These are phyloP conservation scores for Alternaria triticimaculans DNA, from an alignment of 2,329 filamentous ascomycete species.

Conservation along the genomic window DNA sequence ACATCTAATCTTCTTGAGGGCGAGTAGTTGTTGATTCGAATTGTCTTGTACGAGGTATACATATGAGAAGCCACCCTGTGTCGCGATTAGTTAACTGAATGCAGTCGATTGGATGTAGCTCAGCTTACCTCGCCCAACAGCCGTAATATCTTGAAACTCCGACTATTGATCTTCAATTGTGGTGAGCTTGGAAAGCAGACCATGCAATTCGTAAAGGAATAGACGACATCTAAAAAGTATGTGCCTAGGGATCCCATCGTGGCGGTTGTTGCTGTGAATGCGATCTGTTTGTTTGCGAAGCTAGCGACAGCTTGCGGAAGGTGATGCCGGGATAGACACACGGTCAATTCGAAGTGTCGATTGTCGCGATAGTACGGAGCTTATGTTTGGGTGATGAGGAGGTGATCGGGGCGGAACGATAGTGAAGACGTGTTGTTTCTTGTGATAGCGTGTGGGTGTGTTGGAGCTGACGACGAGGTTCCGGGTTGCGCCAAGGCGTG, in stretches of 20 bases:
- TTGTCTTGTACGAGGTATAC: slow-evolving; percentile 98
- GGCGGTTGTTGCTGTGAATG: slow-evolving; percentile 8
- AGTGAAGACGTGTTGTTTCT: slow-evolving; percentile 20
- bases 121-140: slow-evolving; percentile 84
- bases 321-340: slow-evolving; percentile 19
- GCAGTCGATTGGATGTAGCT: background rate
- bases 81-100: slow-evolving; percentile 4
- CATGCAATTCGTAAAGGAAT: slow-evolving; percentile 92
- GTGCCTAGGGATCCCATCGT: slow-evolving; percentile 49
- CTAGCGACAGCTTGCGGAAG: slow-evolving; percentile 26
- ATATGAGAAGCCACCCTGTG: slow-evolving; percentile 93
- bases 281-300: slow-evolving; percentile 15
- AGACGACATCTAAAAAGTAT: slow-evolving; percentile 85
- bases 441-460: slow-evolving; percentile 20
- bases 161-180: slow-evolving; percentile 91
- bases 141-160: slow-evolving; percentile 94
- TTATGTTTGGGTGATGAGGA: background rate
- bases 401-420: background rate
- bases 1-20: slow-evolving; percentile 98
- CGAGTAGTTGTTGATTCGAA: slow-evolving; percentile 80
- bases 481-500: slow-evolving; percentile 28
- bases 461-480: slow-evolving; percentile 33
- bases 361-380: background rate
- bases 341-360: background rate
- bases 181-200: slow-evolving; percentile 95